These are phyloP conservation scores for Cystoderma amianthinum DNA, from an alignment of 768 basidiomycete species.

Conservation along the genomic window DNA sequence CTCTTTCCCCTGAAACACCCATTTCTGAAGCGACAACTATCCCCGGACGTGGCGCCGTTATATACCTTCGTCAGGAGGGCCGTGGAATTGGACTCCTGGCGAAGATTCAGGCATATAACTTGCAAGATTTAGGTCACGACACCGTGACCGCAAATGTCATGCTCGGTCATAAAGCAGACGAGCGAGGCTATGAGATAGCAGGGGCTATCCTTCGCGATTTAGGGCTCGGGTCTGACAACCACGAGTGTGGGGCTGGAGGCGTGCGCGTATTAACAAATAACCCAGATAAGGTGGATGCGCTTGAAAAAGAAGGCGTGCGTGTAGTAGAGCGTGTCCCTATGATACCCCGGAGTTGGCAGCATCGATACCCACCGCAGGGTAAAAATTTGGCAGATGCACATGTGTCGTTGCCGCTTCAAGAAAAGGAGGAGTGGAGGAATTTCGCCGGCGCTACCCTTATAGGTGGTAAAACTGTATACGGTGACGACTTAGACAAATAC, in stretches of 20 bases:
- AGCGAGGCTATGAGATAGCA: conserved; percentile 89
- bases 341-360: conserved; percentile 88
- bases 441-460: conserved; percentile 70
- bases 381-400: conserved; percentile 11
- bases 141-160: conserved; percentile 97
- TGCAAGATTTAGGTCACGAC: conserved; percentile 96
- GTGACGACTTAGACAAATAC: conserved; percentile 91
- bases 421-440: conserved; percentile 28
- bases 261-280: conserved; percentile 92
- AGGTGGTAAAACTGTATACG: conserved; percentile 68
- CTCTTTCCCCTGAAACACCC: conserved; percentile 30
- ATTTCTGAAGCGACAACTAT: conserved; percentile 30
- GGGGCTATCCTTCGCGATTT: conserved; percentile 86
- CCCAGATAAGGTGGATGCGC: conserved; percentile 90
- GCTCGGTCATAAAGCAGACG: conserved; percentile 92
- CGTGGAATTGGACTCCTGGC: conserved; percentile 94
- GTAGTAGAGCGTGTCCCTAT: conserved; percentile 87
- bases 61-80: conserved; percentile 96
- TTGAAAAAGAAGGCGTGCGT: conserved; percentile 75
- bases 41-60: conserved; percentile 85
- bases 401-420: conserved; percentile 9
- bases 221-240: conserved; percentile 51
- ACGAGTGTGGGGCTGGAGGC: conserved; percentile 32
- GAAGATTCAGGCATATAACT: conserved; percentile 95
- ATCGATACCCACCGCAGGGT: conserved; percentile 25